A percentile compares a stretch with the other conserved stretches of the same genome.
Conservation (phyloP, 257 asterid species). For the Plantago major region DNA sequence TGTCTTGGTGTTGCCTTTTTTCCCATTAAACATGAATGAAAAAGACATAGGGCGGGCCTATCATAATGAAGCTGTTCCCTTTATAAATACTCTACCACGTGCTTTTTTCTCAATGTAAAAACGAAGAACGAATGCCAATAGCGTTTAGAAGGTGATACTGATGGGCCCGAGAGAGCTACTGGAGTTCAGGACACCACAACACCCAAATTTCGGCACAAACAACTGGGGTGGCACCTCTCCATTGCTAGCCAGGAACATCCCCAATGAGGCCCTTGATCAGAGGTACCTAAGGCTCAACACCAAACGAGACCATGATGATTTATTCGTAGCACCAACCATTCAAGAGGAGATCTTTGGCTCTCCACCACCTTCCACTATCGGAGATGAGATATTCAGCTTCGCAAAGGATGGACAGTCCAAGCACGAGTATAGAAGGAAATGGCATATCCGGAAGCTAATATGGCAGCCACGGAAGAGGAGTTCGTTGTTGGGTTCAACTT, state of each 20-base stretch:
- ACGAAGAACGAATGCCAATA: too few relatives aligned
- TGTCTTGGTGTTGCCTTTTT: slow-evolving; percentile 8
- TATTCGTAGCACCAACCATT: slow-evolving; percentile 28
- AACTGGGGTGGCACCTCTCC: slow-evolving; percentile 89
- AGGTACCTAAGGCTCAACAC: slow-evolving; percentile 44
- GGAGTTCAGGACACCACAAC: slow-evolving; percentile 73
- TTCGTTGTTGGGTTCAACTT: slow-evolving; percentile 16
- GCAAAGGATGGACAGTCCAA: slow-evolving; percentile 12
- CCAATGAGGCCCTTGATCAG: slow-evolving; percentile 54
- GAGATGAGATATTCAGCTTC: slow-evolving; percentile 30
- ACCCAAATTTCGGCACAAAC: slow-evolving; percentile 53
- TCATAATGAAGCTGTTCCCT: slow-evolving; percentile 8
- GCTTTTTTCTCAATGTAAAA: too few relatives aligned
- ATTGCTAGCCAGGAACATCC: slow-evolving; percentile 55
- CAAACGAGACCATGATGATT: slow-evolving; percentile 33
- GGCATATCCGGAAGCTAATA: slow-evolving; percentile 36
- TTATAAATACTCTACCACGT: too few relatives aligned
- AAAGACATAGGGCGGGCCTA: not conserved
- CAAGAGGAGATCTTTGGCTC: slow-evolving; percentile 25
- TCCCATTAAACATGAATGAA: not conserved
- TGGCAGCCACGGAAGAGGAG: slow-evolving; percentile 33
- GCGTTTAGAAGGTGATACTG: too few relatives aligned
- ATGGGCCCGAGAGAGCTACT: slow-evolving; percentile 36
- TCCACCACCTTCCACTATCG: slow-evolving; percentile 26
- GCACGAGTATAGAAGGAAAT: slow-evolving; percentile 21